Percentiles rank a stretch among this genome's conserved stretches.
These are phyloP conservation scores for Sarocladiaceae sp. DNA, from an alignment of 2,329 filamentous ascomycete genomes.

Conservation along the genomic window DNA sequence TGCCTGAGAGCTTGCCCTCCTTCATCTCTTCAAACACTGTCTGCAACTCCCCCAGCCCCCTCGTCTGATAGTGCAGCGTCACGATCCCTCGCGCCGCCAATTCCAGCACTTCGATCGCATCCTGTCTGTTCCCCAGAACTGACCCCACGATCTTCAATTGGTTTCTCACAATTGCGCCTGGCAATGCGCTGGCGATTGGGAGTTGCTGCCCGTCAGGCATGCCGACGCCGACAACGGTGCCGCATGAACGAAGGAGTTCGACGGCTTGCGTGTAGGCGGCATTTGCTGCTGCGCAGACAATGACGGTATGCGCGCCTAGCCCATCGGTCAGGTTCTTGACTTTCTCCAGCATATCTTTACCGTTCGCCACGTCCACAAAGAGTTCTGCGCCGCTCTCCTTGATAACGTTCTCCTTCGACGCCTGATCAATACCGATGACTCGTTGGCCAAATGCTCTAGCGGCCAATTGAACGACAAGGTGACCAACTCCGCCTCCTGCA, in stretches of 20 bases:
- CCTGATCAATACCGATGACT: slow-evolving; percentile 10
- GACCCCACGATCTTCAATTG: slow-evolving; percentile 44
- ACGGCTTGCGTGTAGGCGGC: slow-evolving; percentile 19
- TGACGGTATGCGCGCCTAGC: slow-evolving; percentile 15
- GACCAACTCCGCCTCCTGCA: slow-evolving; percentile 22
- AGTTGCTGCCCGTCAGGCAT: slow-evolving; percentile 18
- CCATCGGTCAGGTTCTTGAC: slow-evolving; percentile 16
- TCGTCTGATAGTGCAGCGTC: background rate
- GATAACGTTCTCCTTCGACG: slow-evolving; percentile 16
- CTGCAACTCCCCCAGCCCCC: background rate
- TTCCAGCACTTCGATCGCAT: slow-evolving; percentile 18
- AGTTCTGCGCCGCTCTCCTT: slow-evolving; percentile 22
- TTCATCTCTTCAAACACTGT: background rate
- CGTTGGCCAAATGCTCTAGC: background rate
- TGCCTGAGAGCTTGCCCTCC: background rate
- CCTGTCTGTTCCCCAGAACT: slow-evolving; percentile 44
- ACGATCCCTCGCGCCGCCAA: background rate
- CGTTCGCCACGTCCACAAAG: slow-evolving; percentile 46
- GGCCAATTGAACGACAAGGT: slow-evolving; percentile 1
- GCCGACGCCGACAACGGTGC: slow-evolving; percentile 23
- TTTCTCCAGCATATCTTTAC: slow-evolving; percentile 32
- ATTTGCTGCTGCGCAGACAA: slow-evolving; percentile 20
- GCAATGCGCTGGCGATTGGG: slow-evolving; percentile 40
- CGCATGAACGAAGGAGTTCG: slow-evolving; percentile 21
- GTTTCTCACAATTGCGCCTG: slow-evolving; percentile 33